Conservation (phyloP, 139 green algal genomes). For the Micractinium conductrix region DNA sequence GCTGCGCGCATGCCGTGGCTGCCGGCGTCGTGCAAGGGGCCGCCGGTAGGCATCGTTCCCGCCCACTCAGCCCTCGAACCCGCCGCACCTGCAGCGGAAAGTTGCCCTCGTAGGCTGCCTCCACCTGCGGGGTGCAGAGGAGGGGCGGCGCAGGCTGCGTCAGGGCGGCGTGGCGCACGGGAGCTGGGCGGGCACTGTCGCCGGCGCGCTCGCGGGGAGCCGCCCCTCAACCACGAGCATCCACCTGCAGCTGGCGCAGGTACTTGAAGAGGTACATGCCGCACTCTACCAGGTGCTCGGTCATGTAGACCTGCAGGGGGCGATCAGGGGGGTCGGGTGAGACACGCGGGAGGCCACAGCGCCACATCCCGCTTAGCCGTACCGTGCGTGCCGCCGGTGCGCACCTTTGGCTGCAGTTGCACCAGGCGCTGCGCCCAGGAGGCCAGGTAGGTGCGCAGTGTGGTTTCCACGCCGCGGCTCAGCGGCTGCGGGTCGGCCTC, state of each 20-base stretch:
- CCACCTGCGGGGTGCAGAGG: conserved; percentile 24
- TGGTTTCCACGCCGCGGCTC: background rate
- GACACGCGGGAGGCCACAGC: too few relatives aligned
- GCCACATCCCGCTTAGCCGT: too few relatives aligned
- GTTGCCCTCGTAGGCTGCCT: conserved; percentile 6
- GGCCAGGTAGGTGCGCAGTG: conserved; percentile 16
- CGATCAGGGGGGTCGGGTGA: background rate
- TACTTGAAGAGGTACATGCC: conserved; percentile 48
- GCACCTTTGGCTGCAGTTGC: conserved; percentile 51
- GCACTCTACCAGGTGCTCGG: conserved; percentile 41
- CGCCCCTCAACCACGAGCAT: background rate
- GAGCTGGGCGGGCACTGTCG: background rate
- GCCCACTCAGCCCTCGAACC: too few relatives aligned
- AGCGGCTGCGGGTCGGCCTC: background rate
- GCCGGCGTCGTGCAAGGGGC: too few relatives aligned
- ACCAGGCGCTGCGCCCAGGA: conserved; percentile 32
- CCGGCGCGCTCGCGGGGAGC: background rate
- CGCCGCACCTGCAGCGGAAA: conserved; percentile 10
- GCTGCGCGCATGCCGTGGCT: too few relatives aligned
- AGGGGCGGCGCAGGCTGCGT: background rate
- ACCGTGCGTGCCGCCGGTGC: background rate
- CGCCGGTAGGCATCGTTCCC: too few relatives aligned
- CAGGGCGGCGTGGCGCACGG: background rate
- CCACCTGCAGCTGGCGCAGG: conserved; percentile 38
- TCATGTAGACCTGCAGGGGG: conserved; percentile 37